Conservation (phyloP, 2,329 filamentous ascomycete species). For the Scortechinia acanthostroma region DNA sequence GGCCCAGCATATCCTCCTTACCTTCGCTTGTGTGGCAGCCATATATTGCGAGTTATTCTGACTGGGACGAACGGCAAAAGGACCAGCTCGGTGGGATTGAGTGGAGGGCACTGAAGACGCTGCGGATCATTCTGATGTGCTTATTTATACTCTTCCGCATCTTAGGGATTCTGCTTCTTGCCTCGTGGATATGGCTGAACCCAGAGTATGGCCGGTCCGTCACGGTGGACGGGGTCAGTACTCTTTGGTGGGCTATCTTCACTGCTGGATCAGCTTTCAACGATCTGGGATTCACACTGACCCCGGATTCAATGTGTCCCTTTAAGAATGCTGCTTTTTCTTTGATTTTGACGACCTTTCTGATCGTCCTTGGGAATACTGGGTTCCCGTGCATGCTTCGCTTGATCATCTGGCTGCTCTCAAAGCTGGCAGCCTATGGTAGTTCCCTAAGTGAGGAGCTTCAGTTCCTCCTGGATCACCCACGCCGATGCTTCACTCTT, state of each 20-base stretch:
- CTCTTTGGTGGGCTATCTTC: constrained; percentile 88
- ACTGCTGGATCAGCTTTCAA: constrained; percentile 84
- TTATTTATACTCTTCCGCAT: constrained; percentile 83
- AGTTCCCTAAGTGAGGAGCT: too few relatives aligned
- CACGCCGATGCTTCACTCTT: constrained; percentile 89
- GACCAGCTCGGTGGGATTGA: constrained; percentile 95
- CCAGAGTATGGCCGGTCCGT: constrained; percentile 54
- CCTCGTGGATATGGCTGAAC: constrained; percentile 71
- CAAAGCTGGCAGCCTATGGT: constrained; percentile 63
- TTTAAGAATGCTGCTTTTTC: constrained; percentile 74
- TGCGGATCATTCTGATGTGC: constrained; percentile 68
- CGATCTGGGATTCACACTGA: constrained; percentile 88
- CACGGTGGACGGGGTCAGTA: constrained; percentile 43
- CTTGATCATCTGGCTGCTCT: constrained; percentile 92
- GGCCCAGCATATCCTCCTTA: too few relatives aligned
- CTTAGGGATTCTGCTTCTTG: constrained; percentile 64
- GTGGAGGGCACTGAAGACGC: constrained; percentile 81
- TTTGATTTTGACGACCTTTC: constrained; percentile 71
- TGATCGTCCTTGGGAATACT: constrained; percentile 92
- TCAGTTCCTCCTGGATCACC: constrained; percentile 84
- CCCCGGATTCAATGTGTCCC: constrained; percentile 85
- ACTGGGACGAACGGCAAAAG: constrained; percentile 61
- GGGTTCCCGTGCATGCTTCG: constrained; percentile 92
- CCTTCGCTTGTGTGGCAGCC: background rate
- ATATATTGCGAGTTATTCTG: background rate